These are phyloP conservation scores for Ophiostoma pallidulum DNA, from an alignment of 2,329 filamentous ascomycete species.

Conservation along the genomic window DNA sequence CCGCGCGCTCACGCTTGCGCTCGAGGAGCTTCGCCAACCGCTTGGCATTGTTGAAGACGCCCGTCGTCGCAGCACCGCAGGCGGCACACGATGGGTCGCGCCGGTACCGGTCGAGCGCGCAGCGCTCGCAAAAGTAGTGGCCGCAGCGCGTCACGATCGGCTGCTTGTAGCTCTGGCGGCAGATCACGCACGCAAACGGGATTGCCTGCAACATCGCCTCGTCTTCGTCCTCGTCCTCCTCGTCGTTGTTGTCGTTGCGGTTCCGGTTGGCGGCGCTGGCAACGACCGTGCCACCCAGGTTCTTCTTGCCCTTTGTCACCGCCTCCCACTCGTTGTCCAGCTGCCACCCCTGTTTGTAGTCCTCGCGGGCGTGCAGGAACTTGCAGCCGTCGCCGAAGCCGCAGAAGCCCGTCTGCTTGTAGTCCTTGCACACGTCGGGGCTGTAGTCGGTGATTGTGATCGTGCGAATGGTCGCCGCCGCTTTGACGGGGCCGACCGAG, in stretches of 20 bases:
- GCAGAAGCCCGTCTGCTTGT: conserved; percentile 48
- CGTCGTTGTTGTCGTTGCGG: conserved; percentile 27
- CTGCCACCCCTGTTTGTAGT: conserved; percentile 90
- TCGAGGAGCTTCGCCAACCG: conserved; percentile 72
- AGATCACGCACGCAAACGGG: conserved; percentile 84
- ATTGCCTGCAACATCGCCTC: conserved; percentile 71
- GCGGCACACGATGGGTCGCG: conserved; percentile 81
- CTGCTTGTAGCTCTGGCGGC: conserved; percentile 64
- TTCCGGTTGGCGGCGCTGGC: conserved; percentile 54
- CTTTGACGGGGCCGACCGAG: conserved; percentile 80
- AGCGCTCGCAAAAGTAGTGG: conserved; percentile 92
- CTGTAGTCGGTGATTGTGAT: conserved; percentile 86
- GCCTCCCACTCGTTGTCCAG: conserved; percentile 91
- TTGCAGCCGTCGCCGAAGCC: conserved; percentile 68
- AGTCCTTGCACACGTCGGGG: conserved; percentile 88
- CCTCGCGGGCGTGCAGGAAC: conserved; percentile 65
- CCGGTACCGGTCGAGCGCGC: conserved; percentile 76
- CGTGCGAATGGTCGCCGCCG: conserved; percentile 79
- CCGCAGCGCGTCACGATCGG: conserved; percentile 85
- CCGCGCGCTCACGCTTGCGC: conserved; percentile 54
- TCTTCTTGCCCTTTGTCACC: conserved; percentile 61
- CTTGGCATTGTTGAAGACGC: conserved; percentile 84
- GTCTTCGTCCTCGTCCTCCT: conserved; percentile 47
- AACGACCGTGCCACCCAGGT: conserved; percentile 50
- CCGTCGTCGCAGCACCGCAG: conserved; percentile 71